Percentiles rank a stretch among this genome's conserved stretches.
Conservation (phyloP, 345 rosid genomes). For the Euphorbia peplus region DNA sequence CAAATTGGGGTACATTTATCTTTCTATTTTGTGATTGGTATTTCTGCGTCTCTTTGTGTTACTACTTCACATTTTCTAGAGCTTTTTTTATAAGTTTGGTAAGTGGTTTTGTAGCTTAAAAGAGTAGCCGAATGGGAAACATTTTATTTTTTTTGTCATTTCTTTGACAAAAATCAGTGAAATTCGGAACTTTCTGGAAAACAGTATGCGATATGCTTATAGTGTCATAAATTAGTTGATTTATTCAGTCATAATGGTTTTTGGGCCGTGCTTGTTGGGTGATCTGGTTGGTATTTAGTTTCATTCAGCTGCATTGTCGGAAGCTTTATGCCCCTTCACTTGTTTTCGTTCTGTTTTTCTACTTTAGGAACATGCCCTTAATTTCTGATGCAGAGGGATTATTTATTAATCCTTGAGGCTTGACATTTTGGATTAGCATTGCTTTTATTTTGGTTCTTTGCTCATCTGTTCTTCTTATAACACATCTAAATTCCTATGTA, state of each 20-base stretch:
- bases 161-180: no score
- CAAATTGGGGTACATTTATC: constrained; percentile 42
- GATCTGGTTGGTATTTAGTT: neutral
- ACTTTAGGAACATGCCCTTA: neutral
- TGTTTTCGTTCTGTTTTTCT: neutral
- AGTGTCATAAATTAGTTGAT: neutral
- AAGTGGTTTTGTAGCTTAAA: no score
- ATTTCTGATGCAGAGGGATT: no score
- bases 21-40: no score
- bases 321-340: neutral
- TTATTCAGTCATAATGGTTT: neutral
- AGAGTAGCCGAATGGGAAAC: no score
- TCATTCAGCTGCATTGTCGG: neutral
- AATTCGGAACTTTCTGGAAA: no score
- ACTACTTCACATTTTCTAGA: no score
- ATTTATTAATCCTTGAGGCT: no score
- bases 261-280: neutral
- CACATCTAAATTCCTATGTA: neutral
- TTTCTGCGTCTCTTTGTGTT: no score
- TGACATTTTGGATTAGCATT: neutral
- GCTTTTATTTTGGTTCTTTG: neutral
- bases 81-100: no score
- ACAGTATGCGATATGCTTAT: neutral
- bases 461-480: neutral
- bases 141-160: no score